These are phyloP conservation scores for Phytophthora brassicae DNA, from an alignment of 352 stramenopile genomes.

Conservation along the genomic window DNA sequence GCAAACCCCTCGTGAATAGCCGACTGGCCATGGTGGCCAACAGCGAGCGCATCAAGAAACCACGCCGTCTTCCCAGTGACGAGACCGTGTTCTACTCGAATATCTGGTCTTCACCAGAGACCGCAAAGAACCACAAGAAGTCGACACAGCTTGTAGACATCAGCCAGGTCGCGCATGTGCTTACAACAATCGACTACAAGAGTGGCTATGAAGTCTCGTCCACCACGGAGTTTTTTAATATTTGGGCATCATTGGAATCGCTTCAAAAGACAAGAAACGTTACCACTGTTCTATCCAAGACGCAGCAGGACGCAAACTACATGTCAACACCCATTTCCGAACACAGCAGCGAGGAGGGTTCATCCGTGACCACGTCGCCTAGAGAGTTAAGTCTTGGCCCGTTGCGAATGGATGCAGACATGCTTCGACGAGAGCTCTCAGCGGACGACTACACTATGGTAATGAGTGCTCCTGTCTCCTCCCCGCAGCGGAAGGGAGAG, in stretches of 20 bases:
- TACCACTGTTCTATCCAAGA: slow-evolving; percentile 28
- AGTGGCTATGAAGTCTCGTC: slow-evolving; percentile 50
- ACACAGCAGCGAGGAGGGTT: slow-evolving; percentile 41
- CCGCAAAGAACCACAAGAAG: slow-evolving; percentile 23
- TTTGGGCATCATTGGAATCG: slow-evolving; percentile 47
- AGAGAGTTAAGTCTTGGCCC: slow-evolving; percentile 26
- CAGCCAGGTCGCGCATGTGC: slow-evolving; percentile 72
- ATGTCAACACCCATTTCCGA: slow-evolving; percentile 42
- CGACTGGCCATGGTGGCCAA: slow-evolving; percentile 43
- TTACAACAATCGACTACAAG: slow-evolving; percentile 77
- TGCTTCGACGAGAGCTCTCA: slow-evolving; percentile 37
- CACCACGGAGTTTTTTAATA: slow-evolving; percentile 45
- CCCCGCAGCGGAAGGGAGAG: slow-evolving; percentile 36
- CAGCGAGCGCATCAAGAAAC: slow-evolving; percentile 46
- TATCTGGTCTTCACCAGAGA: slow-evolving; percentile 58
- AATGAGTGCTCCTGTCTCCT: slow-evolving; percentile 49
- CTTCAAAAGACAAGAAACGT: slow-evolving; percentile 25
- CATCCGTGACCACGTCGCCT: slow-evolving; percentile 19
- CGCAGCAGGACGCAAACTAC: slow-evolving; percentile 28
- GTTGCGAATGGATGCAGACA: slow-evolving; percentile 33
- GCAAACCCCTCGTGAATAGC: slow-evolving; percentile 65
- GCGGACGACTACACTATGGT: slow-evolving; percentile 47
- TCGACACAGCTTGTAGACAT: slow-evolving; percentile 66
- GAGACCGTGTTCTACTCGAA: slow-evolving; percentile 84
- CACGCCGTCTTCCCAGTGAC: slow-evolving; percentile 40